These are phyloP conservation scores for Parmelia sp. DNA, from an alignment of 495 filamentous ascomycete species.

Conservation along the genomic window DNA sequence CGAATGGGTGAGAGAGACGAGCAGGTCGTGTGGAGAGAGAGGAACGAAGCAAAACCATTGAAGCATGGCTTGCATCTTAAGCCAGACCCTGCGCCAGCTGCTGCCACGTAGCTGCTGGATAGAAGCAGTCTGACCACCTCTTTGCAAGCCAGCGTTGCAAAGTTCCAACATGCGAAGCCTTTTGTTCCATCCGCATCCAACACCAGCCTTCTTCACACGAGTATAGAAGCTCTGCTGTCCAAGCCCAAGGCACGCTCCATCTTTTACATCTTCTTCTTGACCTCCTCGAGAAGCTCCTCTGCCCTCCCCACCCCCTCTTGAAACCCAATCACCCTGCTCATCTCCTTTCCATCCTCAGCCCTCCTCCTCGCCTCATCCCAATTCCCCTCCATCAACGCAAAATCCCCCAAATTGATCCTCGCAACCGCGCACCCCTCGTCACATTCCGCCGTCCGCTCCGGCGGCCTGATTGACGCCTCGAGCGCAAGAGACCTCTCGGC, in stretches of 20 bases:
- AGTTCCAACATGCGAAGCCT: neutral
- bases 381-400: constrained; percentile 65
- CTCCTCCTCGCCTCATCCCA: constrained; percentile 53
- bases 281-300: constrained; percentile 49
- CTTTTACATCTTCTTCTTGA: constrained; percentile 30
- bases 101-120: neutral
- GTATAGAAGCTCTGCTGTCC: neutral
- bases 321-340: constrained; percentile 59
- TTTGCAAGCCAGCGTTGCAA: neutral
- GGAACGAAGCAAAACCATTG: neutral
- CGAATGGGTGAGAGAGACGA: constrained; percentile 1
- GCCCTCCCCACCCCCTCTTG: constrained; percentile 57
- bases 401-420: constrained; percentile 78
- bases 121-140: neutral
- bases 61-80: neutral
- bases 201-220: neutral
- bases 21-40: neutral
- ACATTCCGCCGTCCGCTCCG: constrained; percentile 69
- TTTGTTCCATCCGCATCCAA: neutral
- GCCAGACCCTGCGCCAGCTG: neutral
- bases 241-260: constrained; percentile 17
- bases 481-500: constrained; percentile 65
- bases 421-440: constrained; percentile 78
- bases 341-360: constrained; percentile 56
- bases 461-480: constrained; percentile 48